Percentiles rank a stretch among this genome's conserved stretches.
Evolutionary conservation across 352 stramenopile genomes (phyloP).

Genomic region (Plasmopara muralis): DNA sequence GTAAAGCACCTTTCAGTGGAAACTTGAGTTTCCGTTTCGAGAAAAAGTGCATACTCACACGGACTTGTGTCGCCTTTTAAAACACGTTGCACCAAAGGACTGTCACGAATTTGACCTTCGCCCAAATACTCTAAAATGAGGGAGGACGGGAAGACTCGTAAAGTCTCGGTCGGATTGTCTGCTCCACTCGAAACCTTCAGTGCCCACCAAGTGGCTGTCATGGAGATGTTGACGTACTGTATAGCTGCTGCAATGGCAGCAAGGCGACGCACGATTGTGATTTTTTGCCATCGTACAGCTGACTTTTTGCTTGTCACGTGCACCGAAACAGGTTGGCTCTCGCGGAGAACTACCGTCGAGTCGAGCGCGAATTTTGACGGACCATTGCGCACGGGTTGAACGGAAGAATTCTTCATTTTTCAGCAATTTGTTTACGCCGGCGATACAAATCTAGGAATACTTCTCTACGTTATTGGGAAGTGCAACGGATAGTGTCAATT

Average conservation of each 20-base stretch:
- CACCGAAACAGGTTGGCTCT: no score
- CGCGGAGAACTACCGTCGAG: no score
- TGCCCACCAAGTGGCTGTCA: constrained; percentile 20
- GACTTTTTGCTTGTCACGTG: background rate
- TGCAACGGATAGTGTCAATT: no score
- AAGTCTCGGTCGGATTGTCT: constrained; percentile 9
- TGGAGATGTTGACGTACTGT: constrained; percentile 26
- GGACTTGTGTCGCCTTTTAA: constrained; percentile 27
- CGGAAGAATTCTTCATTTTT: no score
- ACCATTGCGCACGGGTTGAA: no score
- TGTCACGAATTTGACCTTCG: constrained; percentile 22
- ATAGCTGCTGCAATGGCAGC: constrained; percentile 25
- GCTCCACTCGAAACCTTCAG: constrained; percentile 17
- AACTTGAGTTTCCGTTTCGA: constrained; percentile 20
- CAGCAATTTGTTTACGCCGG: no score
- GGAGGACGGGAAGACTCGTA: constrained; percentile 9
- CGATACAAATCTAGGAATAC: no score
- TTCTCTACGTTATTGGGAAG: no score
- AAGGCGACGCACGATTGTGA: constrained; percentile 22
- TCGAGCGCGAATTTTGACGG: no score
- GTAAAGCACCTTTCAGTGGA: constrained; percentile 20
- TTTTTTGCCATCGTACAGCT: constrained; percentile 2
- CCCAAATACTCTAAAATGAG: constrained; percentile 31
- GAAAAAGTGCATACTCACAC: constrained; percentile 27
- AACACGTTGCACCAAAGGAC: constrained; percentile 19